Percentiles rank a stretch among this genome's conserved stretches.
Conservation (phyloP, 805 yeast species). For the Sugiyamaella smithiae region DNA sequence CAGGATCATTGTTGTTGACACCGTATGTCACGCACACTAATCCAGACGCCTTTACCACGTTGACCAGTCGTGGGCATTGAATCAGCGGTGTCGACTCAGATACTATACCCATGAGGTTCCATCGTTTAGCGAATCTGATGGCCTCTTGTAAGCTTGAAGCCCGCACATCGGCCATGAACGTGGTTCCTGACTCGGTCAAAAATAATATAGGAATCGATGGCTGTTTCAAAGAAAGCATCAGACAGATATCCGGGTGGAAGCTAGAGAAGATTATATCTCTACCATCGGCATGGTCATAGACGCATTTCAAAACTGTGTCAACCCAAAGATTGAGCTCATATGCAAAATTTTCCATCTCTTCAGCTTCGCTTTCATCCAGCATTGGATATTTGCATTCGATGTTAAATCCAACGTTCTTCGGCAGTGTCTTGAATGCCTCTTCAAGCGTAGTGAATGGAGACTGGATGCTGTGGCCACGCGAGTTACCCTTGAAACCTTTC, state of each 20-base stretch:
- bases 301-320: constrained; percentile 76
- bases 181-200: constrained; percentile 85
- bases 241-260: constrained; percentile 91
- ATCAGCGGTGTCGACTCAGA: constrained; percentile 84
- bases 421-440: constrained; percentile 78
- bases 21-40: constrained; percentile 94
- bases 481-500: constrained; percentile 88
- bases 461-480: constrained; percentile 84
- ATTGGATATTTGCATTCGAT: constrained; percentile 94
- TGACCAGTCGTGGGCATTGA: constrained; percentile 84
- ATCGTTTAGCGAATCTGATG: constrained; percentile 80
- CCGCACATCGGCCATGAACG: constrained; percentile 82
- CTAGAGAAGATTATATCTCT: constrained; percentile 88
- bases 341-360: constrained; percentile 81
- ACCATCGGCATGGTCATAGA: constrained; percentile 73
- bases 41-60: constrained; percentile 87
- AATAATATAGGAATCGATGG: constrained; percentile 90
- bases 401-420: constrained; percentile 84
- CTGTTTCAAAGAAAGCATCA: constrained; percentile 82
- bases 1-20: constrained; percentile 76
- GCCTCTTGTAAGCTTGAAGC: constrained; percentile 89
- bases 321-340: constrained; percentile 84
- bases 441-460: constrained; percentile 86
- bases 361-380: constrained; percentile 87
- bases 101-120: constrained; percentile 91